Evolutionary conservation across 108 stramenopile species (phyloP).

Genomic region (Fragilaria radians): DNA sequence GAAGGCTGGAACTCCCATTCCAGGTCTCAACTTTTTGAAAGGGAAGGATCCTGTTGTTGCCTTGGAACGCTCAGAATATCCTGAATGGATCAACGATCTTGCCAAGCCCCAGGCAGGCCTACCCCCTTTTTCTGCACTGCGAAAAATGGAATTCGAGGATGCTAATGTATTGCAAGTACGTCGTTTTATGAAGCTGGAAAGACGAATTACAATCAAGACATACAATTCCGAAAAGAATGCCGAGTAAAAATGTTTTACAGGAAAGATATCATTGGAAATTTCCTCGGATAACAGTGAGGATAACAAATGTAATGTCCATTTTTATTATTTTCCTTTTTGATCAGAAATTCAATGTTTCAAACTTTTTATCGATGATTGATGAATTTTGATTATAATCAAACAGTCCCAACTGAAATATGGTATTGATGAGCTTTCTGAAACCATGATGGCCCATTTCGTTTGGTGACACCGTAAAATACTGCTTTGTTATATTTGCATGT

Average conservation of each 20-base stretch:
- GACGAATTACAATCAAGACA: conserved; percentile 33
- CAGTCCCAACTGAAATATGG: too few relatives aligned
- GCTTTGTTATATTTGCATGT: too few relatives aligned
- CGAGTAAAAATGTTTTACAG: not conserved
- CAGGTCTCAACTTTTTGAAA: conserved; percentile 42
- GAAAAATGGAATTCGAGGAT: conserved; percentile 31
- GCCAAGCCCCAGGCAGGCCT: conserved; percentile 14
- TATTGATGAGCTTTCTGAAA: too few relatives aligned
- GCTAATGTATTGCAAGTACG: conserved; percentile 37
- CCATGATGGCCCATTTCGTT: too few relatives aligned
- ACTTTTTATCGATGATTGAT: too few relatives aligned
- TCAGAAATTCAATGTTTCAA: too few relatives aligned
- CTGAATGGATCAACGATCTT: conserved; percentile 38
- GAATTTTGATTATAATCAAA: too few relatives aligned
- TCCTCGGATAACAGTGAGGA: too few relatives aligned
- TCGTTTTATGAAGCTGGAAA: conserved; percentile 43
- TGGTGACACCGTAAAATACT: too few relatives aligned
- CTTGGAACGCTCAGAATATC: conserved; percentile 39
- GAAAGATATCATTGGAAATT: not conserved
- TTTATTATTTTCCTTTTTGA: too few relatives aligned
- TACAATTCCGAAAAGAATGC: conserved; percentile 19
- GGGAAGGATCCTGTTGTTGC: conserved; percentile 29
- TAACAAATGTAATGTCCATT: too few relatives aligned
- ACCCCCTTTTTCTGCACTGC: conserved; percentile 34
- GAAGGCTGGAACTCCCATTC: conserved; percentile 49